These are phyloP conservation scores for Phytophthora aleatoria DNA, from an alignment of 352 stramenopile genomes.

Conservation along the genomic window DNA sequence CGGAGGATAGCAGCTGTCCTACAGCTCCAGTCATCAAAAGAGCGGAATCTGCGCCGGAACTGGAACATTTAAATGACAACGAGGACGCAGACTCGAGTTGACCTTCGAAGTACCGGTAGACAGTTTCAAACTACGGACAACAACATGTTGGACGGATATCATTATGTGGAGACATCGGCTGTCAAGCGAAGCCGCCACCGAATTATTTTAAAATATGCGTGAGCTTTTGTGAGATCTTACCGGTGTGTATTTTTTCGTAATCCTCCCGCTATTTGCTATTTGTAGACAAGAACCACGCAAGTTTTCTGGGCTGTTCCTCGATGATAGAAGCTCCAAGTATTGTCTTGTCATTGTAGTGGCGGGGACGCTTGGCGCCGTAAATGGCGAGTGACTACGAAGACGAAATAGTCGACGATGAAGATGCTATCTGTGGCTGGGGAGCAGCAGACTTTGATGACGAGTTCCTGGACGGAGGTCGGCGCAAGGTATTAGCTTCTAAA, in stretches of 20 bases:
- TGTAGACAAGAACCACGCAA: constrained; percentile 7
- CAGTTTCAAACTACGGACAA: neutral
- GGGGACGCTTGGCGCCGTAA: neutral
- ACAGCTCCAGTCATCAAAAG: constrained; percentile 10
- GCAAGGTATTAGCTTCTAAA: neutral
- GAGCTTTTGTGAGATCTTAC: constrained; percentile 16
- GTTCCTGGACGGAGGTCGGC: neutral
- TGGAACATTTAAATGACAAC: constrained; percentile 13
- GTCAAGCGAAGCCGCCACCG: constrained; percentile 12
- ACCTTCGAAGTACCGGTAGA: constrained; percentile 3
- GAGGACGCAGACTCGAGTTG: constrained; percentile 16
- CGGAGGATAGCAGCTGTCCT: constrained; percentile 6
- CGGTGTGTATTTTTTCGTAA: neutral
- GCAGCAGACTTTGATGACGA: constrained; percentile 28
- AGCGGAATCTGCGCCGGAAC: constrained; percentile 27
- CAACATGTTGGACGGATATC: constrained; percentile 13
- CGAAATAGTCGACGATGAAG: constrained; percentile 12
- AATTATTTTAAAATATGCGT: constrained; percentile 26
- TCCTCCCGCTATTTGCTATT: constrained; percentile 12
- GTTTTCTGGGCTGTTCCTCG: neutral
- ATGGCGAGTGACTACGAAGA: constrained; percentile 14
- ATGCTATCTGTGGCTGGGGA: constrained; percentile 34
- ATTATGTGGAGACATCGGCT: constrained; percentile 8
- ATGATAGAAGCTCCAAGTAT: constrained; percentile 8
- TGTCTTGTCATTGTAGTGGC: constrained; percentile 5